Evolutionary conservation across 257 asterid species (phyloP).

Genomic region (Thymus quinquecostatus): DNA sequence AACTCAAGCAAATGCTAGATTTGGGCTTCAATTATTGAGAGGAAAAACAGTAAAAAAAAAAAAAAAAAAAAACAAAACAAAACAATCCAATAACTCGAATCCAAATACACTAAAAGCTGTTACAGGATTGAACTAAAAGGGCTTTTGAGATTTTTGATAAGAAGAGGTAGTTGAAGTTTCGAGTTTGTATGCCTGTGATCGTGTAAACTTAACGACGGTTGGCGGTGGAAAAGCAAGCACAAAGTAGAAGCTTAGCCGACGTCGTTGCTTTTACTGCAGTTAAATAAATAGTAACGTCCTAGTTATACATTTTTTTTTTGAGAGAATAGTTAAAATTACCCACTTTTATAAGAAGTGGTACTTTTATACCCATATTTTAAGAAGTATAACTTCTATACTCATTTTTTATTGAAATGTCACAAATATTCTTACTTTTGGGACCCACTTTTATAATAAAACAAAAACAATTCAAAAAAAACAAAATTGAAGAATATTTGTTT

Average conservation of each 20-base stretch:
- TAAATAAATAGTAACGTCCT: no score
- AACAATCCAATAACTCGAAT: neutral
- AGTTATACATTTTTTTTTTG: no score
- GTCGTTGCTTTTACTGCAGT: slow-evolving; percentile 26
- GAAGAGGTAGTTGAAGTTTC: slow-evolving; percentile 19
- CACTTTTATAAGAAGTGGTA: no score
- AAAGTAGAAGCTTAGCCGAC: neutral
- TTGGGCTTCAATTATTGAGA: neutral
- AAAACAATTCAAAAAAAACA: no score
- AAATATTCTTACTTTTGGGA: no score
- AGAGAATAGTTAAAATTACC: no score
- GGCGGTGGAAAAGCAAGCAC: slow-evolving; percentile 31
- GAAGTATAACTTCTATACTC: no score
- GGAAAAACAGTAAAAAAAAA: neutral
- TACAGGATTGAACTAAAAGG: neutral
- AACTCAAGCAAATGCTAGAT: neutral
- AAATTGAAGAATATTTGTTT: no score
- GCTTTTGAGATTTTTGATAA: slow-evolving; percentile 16
- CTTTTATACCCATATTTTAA: no score
- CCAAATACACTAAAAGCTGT: slow-evolving; percentile 16
- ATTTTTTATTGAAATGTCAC: no score
- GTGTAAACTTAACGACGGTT: slow-evolving; percentile 29
- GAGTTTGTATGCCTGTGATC: neutral
- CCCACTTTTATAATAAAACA: no score
- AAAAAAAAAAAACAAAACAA: no score